A percentile compares a stretch with the other conserved stretches of the same genome.
These are phyloP conservation scores for Backusella australiensis DNA, from an alignment of 192 early-diverging fungal species.

Conservation along the genomic window DNA sequence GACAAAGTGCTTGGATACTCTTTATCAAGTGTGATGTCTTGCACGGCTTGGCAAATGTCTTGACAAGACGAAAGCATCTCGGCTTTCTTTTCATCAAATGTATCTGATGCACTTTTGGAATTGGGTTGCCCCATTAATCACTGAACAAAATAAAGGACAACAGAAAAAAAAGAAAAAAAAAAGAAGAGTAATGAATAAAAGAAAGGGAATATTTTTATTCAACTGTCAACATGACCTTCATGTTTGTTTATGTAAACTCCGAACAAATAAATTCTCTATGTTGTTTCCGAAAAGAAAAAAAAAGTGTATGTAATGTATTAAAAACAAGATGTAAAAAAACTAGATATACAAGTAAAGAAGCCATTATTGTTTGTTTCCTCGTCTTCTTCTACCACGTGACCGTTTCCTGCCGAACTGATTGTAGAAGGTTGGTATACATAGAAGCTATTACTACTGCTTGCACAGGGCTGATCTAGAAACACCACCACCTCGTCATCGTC, in stretches of 20 bases:
- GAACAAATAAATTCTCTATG: background rate
- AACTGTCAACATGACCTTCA: background rate
- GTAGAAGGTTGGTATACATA: background rate
- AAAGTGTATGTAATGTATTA: background rate
- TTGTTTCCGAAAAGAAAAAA: background rate
- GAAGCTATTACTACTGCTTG: background rate
- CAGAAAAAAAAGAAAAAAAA: background rate
- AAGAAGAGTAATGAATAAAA: background rate
- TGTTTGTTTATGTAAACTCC: constrained; percentile 6
- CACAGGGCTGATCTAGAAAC: background rate
- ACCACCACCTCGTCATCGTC: background rate
- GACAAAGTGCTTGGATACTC: constrained; percentile 10
- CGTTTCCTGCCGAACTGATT: background rate
- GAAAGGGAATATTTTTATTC: background rate
- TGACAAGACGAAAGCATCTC: background rate
- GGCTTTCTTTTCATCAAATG: background rate
- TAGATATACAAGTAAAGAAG: background rate
- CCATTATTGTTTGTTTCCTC: background rate
- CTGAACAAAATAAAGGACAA: too few species aligned
- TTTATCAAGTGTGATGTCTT: background rate
- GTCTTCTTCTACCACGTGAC: background rate
- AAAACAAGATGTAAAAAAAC: background rate
- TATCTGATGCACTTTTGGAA: background rate
- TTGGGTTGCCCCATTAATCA: background rate
- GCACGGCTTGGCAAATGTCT: background rate